Evolutionary conservation across 78 protist genomes (phyloP).

Genomic region (slime mould (Dictyostelium discoideum)): DNA sequence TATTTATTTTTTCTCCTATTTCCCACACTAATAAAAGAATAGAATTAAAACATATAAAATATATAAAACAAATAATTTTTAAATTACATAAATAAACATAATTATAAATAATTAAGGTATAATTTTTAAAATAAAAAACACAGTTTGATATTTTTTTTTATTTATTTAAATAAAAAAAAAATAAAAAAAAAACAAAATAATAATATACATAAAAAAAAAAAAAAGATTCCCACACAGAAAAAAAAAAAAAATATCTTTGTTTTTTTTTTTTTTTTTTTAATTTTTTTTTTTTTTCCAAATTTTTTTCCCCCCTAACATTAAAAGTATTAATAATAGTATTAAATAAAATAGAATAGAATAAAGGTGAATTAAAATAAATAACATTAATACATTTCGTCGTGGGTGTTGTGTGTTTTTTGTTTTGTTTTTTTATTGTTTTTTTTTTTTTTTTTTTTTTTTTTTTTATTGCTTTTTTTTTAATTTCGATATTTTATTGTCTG

Average conservation of each 20-base stretch:
- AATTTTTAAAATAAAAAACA: neutral
- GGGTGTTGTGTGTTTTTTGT: too few species aligned
- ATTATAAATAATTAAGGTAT: neutral
- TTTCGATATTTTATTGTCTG: neutral
- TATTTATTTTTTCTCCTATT: neutral
- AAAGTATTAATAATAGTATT: too few species aligned
- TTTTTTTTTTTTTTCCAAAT: neutral
- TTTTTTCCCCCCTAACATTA: neutral
- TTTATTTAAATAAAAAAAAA: too few species aligned
- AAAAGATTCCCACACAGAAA: neutral
- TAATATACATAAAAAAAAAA: too few species aligned
- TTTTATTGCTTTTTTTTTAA: constrained; percentile 17
- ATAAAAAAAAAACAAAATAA: neutral
- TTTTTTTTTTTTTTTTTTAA: too few species aligned
- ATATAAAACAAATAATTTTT: neutral
- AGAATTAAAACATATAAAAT: neutral
- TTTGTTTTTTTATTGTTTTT: neutral
- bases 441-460: constrained; percentile 3
- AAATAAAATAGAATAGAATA: neutral
- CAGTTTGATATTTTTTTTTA: neutral
- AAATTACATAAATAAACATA: neutral
- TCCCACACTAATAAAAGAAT: neutral
- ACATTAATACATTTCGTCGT: neutral
- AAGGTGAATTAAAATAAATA: neutral
- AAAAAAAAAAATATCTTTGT: neutral